Evolutionary conservation across 768 basidiomycete genomes (phyloP).

Genomic region (Royoungia palumana): DNA sequence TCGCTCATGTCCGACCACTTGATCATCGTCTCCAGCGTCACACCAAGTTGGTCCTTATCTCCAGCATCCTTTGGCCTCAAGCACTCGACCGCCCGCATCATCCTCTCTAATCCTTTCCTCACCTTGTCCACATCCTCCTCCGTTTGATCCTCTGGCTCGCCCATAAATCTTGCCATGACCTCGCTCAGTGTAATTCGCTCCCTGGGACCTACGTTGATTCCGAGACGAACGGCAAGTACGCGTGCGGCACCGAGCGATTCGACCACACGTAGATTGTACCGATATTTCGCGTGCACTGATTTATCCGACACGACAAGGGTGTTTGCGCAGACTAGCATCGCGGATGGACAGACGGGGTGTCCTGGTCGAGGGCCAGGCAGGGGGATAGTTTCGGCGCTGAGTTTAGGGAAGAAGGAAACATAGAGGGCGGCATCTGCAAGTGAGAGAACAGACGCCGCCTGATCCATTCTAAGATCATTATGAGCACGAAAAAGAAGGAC

Average conservation of each 20-base stretch:
- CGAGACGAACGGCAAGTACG: constrained; percentile 61
- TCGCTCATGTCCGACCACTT: constrained; percentile 54
- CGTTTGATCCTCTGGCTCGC: constrained; percentile 38
- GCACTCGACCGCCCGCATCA: constrained; percentile 48
- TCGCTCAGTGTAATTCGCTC: constrained; percentile 61
- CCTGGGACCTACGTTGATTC: constrained; percentile 37
- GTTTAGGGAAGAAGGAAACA: constrained; percentile 76
- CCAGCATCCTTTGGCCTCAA: constrained; percentile 43
- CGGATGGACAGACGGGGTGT: constrained; percentile 23
- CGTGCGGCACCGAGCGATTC: constrained; percentile 82
- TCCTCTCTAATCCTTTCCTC: constrained; percentile 43
- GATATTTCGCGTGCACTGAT: constrained; percentile 65
- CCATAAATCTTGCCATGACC: constrained; percentile 56
- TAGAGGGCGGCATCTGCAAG: constrained; percentile 68
- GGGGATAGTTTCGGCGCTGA: constrained; percentile 62
- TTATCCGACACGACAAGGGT: constrained; percentile 83
- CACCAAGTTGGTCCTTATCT: constrained; percentile 50
- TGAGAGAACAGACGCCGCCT: constrained; percentile 84
- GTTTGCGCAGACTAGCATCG: constrained; percentile 30
- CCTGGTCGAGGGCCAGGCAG: constrained; percentile 43
- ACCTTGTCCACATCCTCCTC: constrained; percentile 45
- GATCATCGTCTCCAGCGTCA: constrained; percentile 75
- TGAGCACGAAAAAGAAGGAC: neutral
- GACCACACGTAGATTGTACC: constrained; percentile 91
- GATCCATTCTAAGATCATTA: constrained; percentile 65